Conservation (phyloP, 805 yeast species). For the Cyberlindnera suaveolens region DNA sequence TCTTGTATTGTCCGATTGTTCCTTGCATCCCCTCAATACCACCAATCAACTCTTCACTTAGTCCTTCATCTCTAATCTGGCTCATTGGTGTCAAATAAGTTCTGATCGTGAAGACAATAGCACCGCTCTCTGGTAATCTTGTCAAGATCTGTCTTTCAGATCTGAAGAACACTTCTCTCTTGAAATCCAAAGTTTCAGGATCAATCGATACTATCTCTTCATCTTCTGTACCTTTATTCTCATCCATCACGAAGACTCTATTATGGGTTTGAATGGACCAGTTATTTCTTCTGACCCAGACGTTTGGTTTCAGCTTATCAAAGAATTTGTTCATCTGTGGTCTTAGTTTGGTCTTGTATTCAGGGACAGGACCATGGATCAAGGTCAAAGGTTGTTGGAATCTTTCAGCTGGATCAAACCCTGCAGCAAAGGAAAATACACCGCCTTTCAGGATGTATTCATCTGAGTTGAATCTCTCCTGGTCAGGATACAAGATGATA, state of each 20-base stretch:
- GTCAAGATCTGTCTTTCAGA: conserved; percentile 55
- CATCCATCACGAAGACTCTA: conserved; percentile 39
- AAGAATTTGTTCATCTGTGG: conserved; percentile 65
- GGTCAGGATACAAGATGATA: conserved; percentile 40
- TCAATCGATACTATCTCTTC: conserved; percentile 27
- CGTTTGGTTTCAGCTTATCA: conserved; percentile 43
- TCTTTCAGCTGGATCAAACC: conserved; percentile 57
- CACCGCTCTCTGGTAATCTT: conserved; percentile 41
- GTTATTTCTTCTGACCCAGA: conserved; percentile 57
- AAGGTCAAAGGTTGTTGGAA: conserved; percentile 48
- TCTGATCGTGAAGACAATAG: conserved; percentile 45
- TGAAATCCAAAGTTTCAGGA: conserved; percentile 28
- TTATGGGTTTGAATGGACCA: conserved; percentile 67
- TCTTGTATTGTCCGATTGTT: conserved; percentile 54
- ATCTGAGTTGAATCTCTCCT: conserved; percentile 33
- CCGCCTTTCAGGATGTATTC: conserved; percentile 58
- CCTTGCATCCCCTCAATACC: conserved; percentile 62
- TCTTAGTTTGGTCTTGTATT: conserved; percentile 48
- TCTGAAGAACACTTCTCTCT: conserved; percentile 45
- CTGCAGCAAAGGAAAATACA: conserved; percentile 61
- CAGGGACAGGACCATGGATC: conserved; percentile 71
- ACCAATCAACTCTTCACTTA: conserved; percentile 46
- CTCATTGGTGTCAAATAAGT: conserved; percentile 53
- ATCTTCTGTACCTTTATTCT: conserved; percentile 32
- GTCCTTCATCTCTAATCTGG: conserved; percentile 38